Evolutionary conservation across 2,329 filamentous ascomycete species (phyloP).

Genomic region (Penicillium fuscoglaucum): DNA sequence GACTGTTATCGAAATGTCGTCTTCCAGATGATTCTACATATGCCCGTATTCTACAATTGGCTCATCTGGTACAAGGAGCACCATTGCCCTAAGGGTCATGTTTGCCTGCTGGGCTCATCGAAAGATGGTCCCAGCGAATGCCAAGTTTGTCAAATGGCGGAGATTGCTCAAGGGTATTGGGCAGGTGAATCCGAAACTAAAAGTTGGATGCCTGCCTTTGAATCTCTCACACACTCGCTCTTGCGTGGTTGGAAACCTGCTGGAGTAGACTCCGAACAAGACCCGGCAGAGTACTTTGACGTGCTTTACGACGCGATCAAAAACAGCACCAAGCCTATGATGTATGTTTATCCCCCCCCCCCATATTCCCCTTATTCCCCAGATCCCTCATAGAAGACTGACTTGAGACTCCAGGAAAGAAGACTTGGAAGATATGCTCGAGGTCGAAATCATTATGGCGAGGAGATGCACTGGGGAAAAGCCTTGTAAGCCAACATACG

Average conservation of each 20-base stretch:
- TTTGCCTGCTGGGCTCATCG: background rate
- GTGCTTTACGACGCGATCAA: conserved; percentile 1
- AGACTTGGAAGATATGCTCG: conserved; percentile 7
- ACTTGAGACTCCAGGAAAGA: conserved; percentile 7
- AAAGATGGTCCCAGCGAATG: background rate
- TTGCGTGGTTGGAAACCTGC: background rate
- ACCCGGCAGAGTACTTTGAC: conserved; percentile 10
- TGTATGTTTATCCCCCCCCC: conserved; percentile 3
- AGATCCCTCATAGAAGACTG: background rate
- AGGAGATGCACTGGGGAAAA: background rate
- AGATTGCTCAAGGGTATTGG: conserved; percentile 24
- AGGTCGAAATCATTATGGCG: background rate
- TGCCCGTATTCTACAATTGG: conserved; percentile 28
- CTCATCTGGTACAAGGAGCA: conserved; percentile 5
- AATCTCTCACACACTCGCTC: background rate
- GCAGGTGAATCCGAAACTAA: background rate
- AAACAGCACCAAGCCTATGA: background rate
- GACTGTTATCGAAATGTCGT: conserved; percentile 33
- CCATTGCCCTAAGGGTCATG: background rate
- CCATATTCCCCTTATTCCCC: background rate
- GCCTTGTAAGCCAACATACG: background rate
- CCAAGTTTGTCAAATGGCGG: conserved; percentile 19
- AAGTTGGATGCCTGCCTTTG: background rate
- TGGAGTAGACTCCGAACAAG: conserved; percentile 5
- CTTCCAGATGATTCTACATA: conserved; percentile 29